A percentile compares a stretch with the other conserved stretches of the same genome.
Evolutionary conservation across 2,329 filamentous ascomycete genomes (phyloP).

Genomic region (Alternaria ventricosa): DNA sequence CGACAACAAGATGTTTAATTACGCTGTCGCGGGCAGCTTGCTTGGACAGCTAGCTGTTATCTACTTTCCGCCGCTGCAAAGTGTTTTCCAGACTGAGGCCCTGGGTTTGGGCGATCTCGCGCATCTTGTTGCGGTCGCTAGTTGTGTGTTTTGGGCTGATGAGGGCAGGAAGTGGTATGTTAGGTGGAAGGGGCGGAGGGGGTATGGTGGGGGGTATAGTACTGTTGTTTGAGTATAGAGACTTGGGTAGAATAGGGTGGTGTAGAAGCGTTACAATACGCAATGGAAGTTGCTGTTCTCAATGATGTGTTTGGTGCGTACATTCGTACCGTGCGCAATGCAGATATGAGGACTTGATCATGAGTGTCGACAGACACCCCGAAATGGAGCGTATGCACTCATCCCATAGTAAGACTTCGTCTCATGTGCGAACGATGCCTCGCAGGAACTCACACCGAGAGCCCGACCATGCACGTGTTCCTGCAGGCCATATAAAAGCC

Average conservation of each 20-base stretch:
- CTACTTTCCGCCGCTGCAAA: slow-evolving; percentile 91
- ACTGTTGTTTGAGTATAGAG: slow-evolving; percentile 43
- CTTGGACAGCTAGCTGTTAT: slow-evolving; percentile 89
- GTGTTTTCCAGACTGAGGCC: slow-evolving; percentile 94
- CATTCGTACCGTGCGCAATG: fast-evolving
- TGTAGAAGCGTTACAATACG: neutral
- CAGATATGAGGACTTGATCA: neutral
- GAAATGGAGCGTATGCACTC: neutral
- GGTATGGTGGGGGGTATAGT: slow-evolving; percentile 47
- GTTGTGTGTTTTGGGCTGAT: slow-evolving; percentile 93
- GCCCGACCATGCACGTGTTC: neutral
- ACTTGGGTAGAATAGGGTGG: neutral
- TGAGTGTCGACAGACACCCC: no score
- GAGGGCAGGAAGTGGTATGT: slow-evolving; percentile 77
- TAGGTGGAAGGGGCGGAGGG: slow-evolving; percentile 52
- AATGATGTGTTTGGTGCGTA: neutral
- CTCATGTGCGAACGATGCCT: neutral
- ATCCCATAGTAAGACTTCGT: fast-evolving
- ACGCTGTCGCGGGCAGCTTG: slow-evolving; percentile 85
- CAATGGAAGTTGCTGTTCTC: neutral
- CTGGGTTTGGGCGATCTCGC: slow-evolving; percentile 76
- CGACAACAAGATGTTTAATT: slow-evolving; percentile 94
- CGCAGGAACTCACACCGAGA: neutral
- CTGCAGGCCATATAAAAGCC: fast-evolving
- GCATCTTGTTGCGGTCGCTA: slow-evolving; percentile 76